Base-by-base conservation (phyloP, 2,329 filamentous ascomycete species). In the Thelonectria blattea region DNA sequence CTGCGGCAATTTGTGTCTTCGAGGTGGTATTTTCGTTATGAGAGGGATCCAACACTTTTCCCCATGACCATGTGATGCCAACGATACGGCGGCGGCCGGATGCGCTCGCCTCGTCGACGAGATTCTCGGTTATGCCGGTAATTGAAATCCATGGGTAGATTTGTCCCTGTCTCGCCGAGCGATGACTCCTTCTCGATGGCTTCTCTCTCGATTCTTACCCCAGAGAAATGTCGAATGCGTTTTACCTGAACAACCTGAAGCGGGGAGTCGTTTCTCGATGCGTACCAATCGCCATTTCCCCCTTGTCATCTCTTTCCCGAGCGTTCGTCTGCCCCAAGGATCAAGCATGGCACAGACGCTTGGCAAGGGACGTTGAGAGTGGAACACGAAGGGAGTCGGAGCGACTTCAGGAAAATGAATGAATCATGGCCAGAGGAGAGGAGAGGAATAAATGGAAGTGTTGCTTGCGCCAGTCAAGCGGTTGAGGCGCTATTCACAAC, bases 191-290 rank as follows among this genome's bases (percentile, higher is more conserved):
- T 17, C 18, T 11, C 24, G 27, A 3, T 37, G 18, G 27, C 41
- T 30, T 52, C 50, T 58, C 50, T 43, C 32, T 39, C 52, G 22
- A 47, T 48, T 9, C 56, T 56, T 68, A 68, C 65, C 60, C 67
- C 65, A 65, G 64, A 67, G 58, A 64, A 52, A 56, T 15, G 41
- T 46, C 47, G 17, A 58, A 52, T 45, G 53, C 48, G 5, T 24
- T 30, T 30, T 30, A 62, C 27, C 11, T 45, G 24, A 47, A 48
- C 27, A 30, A 48, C 34, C 20, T 34, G 18, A 34, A 11, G 50
- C 46, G 37, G 56, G 56, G 56, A 18, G 24, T 22, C 22, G 46
- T 22, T 15, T 24, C 30, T 20, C 18, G 37, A 20, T 52, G 47
- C 45, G 24, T 58, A 39, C 43, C 20, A 47, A 50, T 53, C 34